Percentiles rank a stretch among this genome's conserved stretches.
These are phyloP conservation scores for Erodium texanum DNA, from an alignment of 441 rosid species.

Conservation along the genomic window DNA sequence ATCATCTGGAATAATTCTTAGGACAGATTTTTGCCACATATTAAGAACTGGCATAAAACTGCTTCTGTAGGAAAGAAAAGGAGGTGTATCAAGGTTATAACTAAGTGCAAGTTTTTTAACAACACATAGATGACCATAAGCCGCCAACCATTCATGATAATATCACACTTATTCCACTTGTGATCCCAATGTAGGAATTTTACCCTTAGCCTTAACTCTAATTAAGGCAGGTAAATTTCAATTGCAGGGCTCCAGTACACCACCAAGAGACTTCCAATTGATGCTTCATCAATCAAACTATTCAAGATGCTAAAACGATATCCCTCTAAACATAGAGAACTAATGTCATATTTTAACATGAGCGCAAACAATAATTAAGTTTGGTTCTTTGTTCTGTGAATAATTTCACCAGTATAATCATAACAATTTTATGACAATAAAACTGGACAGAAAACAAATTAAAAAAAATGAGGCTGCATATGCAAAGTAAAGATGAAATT, in stretches of 20 bases:
- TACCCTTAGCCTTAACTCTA: neutral
- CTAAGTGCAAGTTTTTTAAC: neutral
- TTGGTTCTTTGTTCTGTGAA: neutral
- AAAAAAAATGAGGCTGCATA: neutral
- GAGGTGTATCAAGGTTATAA: neutral
- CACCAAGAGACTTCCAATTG: neutral
- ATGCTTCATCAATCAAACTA: constrained; percentile 5
- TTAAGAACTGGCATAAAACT: neutral
- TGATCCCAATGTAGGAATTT: neutral
- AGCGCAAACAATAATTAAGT: neutral
- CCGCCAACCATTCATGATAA: neutral
- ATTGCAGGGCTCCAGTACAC: neutral
- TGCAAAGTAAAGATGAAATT: neutral
- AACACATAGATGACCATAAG: neutral
- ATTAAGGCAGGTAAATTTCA: neutral
- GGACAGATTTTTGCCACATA: neutral
- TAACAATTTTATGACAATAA: neutral
- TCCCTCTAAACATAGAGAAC: neutral
- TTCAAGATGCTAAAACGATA: neutral
- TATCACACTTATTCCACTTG: neutral
- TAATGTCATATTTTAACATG: neutral
- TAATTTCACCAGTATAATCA: neutral
- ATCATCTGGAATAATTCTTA: constrained; percentile 2
- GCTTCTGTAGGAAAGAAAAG: neutral
- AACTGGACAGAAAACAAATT: neutral